Evolutionary conservation across 257 asterid genomes (phyloP).

Genomic region (Solanum microdontum): DNA sequence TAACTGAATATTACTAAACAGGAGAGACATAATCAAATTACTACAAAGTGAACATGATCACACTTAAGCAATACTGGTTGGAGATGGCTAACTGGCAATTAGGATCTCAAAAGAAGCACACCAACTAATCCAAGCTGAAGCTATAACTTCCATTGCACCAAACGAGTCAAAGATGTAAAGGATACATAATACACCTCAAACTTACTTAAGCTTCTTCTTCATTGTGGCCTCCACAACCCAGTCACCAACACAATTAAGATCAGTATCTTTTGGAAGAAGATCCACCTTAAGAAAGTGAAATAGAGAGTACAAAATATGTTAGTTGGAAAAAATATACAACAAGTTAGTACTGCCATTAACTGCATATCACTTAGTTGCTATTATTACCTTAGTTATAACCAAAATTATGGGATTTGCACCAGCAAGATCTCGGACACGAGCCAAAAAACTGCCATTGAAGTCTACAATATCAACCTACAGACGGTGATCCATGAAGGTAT

Average conservation of each 20-base stretch:
- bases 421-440: conserved; percentile 76
- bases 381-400: conserved; percentile 77
- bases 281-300: conserved; percentile 48
- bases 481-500: neutral
- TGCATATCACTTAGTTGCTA: neutral
- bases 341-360: neutral
- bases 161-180: neutral
- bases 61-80: neutral
- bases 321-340: neutral
- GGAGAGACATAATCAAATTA: neutral
- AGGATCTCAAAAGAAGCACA: neutral
- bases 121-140: neutral
- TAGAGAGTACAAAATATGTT: neutral
- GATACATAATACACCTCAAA: conserved; percentile 1
- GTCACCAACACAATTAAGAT: conserved; percentile 89
- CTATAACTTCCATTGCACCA: neutral
- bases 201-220: conserved; percentile 96
- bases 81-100: neutral
- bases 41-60: neutral
- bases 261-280: conserved; percentile 97
- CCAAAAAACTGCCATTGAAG: conserved; percentile 89
- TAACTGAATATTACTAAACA: neutral
- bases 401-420: conserved; percentile 94
- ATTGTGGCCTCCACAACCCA: conserved; percentile 98
- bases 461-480: conserved; percentile 92